phyloP scores from a whole-genome alignment of 345 rosid species.

The Citrus inodora region DNA sequence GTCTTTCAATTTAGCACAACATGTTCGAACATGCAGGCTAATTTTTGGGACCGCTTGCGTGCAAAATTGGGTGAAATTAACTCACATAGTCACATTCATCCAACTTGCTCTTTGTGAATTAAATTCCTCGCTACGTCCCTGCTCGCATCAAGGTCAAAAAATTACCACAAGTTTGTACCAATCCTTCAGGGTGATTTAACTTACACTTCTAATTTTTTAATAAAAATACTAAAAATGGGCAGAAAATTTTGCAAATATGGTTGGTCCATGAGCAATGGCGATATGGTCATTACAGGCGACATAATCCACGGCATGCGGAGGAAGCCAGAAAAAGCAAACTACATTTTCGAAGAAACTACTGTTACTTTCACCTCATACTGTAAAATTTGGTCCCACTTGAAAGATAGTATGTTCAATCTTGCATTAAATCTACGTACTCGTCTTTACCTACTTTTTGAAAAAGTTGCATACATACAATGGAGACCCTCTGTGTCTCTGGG shows the following conservation, averaged over 20 bases:
- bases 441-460: constrained; percentile 1
- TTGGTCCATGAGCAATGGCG: not conserved
- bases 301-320: not conserved
- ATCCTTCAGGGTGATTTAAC: no score
- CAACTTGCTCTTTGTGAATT: no score
- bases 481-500: not conserved
- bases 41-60: no score
- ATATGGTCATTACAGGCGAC: not conserved
- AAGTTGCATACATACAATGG: constrained; percentile 13
- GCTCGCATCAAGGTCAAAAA: no score
- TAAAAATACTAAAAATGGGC: not conserved
- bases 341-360: not conserved
- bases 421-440: constrained; percentile 14
- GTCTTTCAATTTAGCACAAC: no score
- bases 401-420: not conserved
- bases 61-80: no score
- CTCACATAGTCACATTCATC: no score
- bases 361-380: constrained; percentile 6
- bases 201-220: no score
- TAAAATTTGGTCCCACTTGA: constrained; percentile 8
- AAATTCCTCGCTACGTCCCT: no score
- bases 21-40: no score
- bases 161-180: no score
- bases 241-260: not conserved
- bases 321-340: not conserved